A percentile compares a stretch with the other conserved stretches of the same genome.
phyloP scores from a whole-genome alignment of 2,329 filamentous ascomycete genomes.

The Botrytis galanthina region DNA sequence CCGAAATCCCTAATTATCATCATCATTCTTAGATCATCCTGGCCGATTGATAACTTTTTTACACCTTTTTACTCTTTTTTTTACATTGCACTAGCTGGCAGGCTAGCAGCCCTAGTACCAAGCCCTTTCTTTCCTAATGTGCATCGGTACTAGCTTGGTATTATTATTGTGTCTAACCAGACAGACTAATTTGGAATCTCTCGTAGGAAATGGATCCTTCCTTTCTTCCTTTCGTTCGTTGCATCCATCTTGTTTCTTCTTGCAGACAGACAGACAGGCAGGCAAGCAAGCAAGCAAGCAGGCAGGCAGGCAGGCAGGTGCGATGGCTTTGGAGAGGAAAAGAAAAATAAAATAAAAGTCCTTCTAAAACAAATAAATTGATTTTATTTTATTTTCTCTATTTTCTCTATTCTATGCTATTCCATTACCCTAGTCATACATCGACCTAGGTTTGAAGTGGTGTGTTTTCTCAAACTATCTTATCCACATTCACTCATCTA shows the following conservation, averaged over 20 bases:
- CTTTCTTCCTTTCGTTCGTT: not conserved
- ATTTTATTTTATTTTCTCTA: constrained; percentile 3
- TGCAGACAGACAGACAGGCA: not conserved
- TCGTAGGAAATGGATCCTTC: not conserved
- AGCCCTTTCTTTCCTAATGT: not conserved
- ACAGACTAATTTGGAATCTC: constrained; percentile 7
- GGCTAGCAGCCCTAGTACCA: not conserved
- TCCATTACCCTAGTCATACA: not conserved
- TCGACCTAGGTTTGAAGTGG: not conserved
- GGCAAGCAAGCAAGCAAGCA: no score
- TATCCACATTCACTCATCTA: constrained; percentile 4
- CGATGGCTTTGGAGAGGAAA: not conserved
- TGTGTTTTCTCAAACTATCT: not conserved
- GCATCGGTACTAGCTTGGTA: not conserved
- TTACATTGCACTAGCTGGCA: constrained; percentile 1
- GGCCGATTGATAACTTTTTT: not conserved
- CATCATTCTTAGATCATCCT: not conserved
- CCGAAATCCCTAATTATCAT: not conserved
- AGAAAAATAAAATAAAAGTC: not conserved
- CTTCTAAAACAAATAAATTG: not conserved
- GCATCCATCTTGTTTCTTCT: constrained; percentile 8
- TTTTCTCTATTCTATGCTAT: no score
- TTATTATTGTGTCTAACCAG: not conserved
- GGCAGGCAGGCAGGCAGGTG: not conserved
- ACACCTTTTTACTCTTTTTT: not conserved